phyloP scores from a whole-genome alignment of 148 eudicot species.

The Bassia scoparia region DNA sequence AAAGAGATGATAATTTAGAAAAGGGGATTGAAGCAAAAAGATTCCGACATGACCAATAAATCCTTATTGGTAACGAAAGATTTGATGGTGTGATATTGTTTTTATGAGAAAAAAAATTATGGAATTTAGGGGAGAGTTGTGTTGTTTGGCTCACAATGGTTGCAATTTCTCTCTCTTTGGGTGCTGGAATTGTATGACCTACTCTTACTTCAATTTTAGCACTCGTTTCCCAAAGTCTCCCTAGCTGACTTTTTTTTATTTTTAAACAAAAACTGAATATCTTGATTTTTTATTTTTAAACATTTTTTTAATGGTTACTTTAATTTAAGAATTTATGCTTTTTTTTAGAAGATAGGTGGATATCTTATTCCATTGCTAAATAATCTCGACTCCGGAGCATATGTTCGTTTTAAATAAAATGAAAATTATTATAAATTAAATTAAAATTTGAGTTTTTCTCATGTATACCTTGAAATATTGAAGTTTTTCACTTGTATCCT shows the following conservation, averaged over 20 bases:
- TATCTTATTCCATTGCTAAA: too few relatives aligned
- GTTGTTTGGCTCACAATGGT: constrained; percentile 18
- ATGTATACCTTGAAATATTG: too few relatives aligned
- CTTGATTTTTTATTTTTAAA: too few relatives aligned
- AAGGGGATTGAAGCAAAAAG: neutral
- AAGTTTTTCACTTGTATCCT: too few relatives aligned
- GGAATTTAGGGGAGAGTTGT: neutral
- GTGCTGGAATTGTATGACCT: neutral
- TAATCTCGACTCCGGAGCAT: too few relatives aligned
- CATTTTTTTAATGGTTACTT: too few relatives aligned
- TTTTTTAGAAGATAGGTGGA: too few relatives aligned
- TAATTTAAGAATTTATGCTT: too few relatives aligned
- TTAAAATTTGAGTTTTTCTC: too few relatives aligned
- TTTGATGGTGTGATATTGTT: neutral
- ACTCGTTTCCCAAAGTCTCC: neutral
- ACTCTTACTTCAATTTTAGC: neutral
- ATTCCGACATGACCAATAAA: neutral
- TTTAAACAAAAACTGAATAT: too few relatives aligned
- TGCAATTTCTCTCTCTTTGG: neutral
- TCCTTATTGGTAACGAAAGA: constrained; percentile 3
- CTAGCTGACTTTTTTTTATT: neutral
- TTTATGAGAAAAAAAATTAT: neutral
- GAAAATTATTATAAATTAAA: too few relatives aligned
- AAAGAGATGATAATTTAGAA: neutral
- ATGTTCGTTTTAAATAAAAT: too few relatives aligned